Evolutionary conservation across 768 basidiomycete genomes (phyloP), one percentile per base, ranked within the genome.

Genomic region (Epithele typhae): DNA sequence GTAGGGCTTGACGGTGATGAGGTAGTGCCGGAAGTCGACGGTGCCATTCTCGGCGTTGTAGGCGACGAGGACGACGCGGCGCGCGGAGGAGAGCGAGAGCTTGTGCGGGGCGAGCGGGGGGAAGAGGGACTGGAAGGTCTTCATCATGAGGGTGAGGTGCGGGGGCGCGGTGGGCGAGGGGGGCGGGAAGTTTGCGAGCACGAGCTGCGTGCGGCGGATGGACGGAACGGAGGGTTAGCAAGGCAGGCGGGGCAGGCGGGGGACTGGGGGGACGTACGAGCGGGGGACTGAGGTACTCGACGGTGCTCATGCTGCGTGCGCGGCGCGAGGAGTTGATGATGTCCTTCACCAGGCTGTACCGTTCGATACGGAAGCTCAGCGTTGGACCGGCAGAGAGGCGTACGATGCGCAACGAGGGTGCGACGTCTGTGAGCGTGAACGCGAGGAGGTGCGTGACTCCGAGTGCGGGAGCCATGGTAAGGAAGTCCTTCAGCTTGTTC

Each of bases 61-160:
- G 1, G 92, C 84, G 40, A 98, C 71, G 40, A 99, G 84, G 25
- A 98, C 91, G 45, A 99, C 86, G 57, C 96, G 82, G 25, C 96
- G 89, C 3, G 94, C 94, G 25, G 91, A 87, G 43, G 94, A 86
- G 41, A 92, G 81, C 18, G 81, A 78, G 62, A 92, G 74, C 25
- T 80, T 77, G 58, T 87, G 76, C 1, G 90, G 90, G 10, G 89
- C 75, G 38, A 99, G 88, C 0, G 96, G 87, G 4, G 96, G 96
- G 69, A 97, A 99, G 50, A 99, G 72, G 24, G 90, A 85, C 65
- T 98, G 96, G 70, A 99, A 96, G 48, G 92, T 81, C 66, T 96
- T 96, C 78, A 93, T 86, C 60, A 98, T 78, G 48, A 98, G 84
- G 30, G 90, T 77, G 32, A 97, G 75, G 62, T 98, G 92, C 2